phyloP scores from a whole-genome alignment of 2,329 filamentous ascomycete genomes.

The Grosmannia penicillata region DNA sequence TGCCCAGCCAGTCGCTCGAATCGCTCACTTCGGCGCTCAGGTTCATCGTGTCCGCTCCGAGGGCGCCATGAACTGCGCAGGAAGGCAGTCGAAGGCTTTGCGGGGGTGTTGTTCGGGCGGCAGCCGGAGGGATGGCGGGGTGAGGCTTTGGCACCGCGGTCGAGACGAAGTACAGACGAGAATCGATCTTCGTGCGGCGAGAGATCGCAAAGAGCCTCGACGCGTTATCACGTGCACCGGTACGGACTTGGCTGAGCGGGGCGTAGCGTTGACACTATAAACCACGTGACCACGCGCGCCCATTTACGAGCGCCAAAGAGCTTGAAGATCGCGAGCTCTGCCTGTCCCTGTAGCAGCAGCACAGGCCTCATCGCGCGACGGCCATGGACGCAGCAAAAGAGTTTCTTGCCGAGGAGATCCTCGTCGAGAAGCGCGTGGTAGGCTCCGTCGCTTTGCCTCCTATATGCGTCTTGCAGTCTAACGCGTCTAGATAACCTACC shows the following conservation, averaged over 20 bases:
- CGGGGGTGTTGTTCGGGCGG: no score
- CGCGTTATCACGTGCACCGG: conserved; percentile 2
- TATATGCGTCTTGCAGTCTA: background rate
- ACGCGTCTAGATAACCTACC: conserved; percentile 61
- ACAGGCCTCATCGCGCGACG: no score
- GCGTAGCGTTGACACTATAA: background rate
- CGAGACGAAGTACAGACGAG: no score
- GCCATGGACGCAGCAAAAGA: conserved; percentile 49
- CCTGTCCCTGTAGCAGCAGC: no score
- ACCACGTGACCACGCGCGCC: conserved; percentile 10
- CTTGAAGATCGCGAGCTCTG: no score
- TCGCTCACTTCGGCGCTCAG: conserved; percentile 40
- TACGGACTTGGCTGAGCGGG: background rate
- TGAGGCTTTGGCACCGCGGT: no score
- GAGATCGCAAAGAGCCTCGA: no score
- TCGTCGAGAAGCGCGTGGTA: conserved; percentile 63
- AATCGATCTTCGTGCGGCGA: no score
- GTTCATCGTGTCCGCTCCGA: conserved; percentile 4
- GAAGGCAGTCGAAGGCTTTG: no score
- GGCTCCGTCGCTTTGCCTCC: conserved; percentile 12
- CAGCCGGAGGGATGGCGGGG: background rate
- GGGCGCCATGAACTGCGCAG: background rate
- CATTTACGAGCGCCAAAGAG: background rate
- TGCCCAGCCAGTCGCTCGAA: conserved; percentile 73
- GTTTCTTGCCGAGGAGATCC: conserved; percentile 60